Conservation (phyloP, 352 stramenopile genomes). For the Phytophthora cajani region DNA sequence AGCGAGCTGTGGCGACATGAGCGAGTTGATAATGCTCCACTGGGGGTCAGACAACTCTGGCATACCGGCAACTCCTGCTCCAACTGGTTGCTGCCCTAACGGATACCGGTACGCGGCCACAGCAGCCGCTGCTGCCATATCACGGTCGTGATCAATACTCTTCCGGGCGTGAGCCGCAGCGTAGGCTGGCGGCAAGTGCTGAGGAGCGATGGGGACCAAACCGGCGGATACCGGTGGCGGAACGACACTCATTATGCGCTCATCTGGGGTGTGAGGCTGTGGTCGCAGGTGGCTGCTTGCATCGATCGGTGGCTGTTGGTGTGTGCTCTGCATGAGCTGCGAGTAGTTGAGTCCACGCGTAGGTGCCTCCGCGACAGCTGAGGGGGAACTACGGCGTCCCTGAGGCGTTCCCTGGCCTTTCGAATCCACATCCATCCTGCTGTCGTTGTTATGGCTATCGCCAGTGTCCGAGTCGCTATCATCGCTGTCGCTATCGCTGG, state of each 20-base stretch:
- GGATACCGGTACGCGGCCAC: conserved; percentile 49
- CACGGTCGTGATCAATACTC: conserved; percentile 30
- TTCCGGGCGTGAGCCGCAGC: conserved; percentile 30
- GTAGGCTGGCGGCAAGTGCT: conserved; percentile 40
- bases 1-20: conserved; percentile 75
- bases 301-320: conserved; percentile 28
- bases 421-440: conserved; percentile 30
- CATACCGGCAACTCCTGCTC: conserved; percentile 31
- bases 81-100: conserved; percentile 33
- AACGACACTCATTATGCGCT: conserved; percentile 19
- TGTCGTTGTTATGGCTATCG: conserved; percentile 36
- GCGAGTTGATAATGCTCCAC: conserved; percentile 80
- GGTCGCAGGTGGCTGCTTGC: conserved; percentile 17
- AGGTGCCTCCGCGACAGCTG: conserved; percentile 9
- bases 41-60: conserved; percentile 70
- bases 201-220: conserved; percentile 27
- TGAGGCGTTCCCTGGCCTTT: conserved; percentile 23
- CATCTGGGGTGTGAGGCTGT: conserved; percentile 20
- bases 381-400: conserved; percentile 17
- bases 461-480: conserved; percentile 47
- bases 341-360: conserved; percentile 30
- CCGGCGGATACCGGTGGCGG: conserved; percentile 16
- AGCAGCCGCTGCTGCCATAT: conserved; percentile 37
- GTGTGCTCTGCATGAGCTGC: conserved; percentile 41
- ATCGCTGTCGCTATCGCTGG: conserved; percentile 48